Base-by-base conservation (phyloP, 2,329 filamentous ascomycete species). In the Fusarium sublunatum region DNA sequence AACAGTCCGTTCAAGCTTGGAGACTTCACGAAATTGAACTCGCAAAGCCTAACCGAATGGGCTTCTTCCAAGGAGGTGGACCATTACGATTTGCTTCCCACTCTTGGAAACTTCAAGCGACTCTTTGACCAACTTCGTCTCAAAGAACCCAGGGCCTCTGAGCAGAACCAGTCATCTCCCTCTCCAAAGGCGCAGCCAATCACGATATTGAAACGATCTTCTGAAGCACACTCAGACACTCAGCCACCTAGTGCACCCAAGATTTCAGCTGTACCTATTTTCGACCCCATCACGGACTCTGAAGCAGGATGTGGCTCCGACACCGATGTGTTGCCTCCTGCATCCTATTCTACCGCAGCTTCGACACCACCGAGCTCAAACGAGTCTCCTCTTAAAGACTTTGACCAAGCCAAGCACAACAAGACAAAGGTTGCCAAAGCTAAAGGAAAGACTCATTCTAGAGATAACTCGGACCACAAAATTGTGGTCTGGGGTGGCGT, bases 311-410 rank as follows among this genome's bases (percentile, higher is more conserved):
- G 60, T 3, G 61, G 62, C 44, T 64, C 55, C 5, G 65, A 70
- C 25, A 65, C 63, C 19, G 70, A 72, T 34, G 41, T 49, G 15
- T 36, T 64, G 15, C 53, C 56, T n/a, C 29, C 43, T 24, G 36
- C 46, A 19, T 60, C 68, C 6, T 63, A 59, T 46, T 61, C 67
- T 28, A 72, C 70, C 4, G 62, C 64, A 13, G 65, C 68, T 8
- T 71, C 70, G 24, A 72, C 69, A 13, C 70, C 69, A 25, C 65
- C 69, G 26, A 72, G 66, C 53, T 70, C 61, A 29, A 41, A 42
- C 12, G 58, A 60, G 32, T 70, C 61, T 26, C 65, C 53, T 22
- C 45, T 70, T 6, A 51, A 59, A 7, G 51, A 44, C 39, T 61
- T 70, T 7, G 34, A 42, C 25, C 52, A 62, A 44, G 26, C 15